A percentile compares a stretch with the other conserved stretches of the same genome.
phyloP scores from a whole-genome alignment of 148 eudicot species.

The Mesembryanthemum crystallinum region DNA sequence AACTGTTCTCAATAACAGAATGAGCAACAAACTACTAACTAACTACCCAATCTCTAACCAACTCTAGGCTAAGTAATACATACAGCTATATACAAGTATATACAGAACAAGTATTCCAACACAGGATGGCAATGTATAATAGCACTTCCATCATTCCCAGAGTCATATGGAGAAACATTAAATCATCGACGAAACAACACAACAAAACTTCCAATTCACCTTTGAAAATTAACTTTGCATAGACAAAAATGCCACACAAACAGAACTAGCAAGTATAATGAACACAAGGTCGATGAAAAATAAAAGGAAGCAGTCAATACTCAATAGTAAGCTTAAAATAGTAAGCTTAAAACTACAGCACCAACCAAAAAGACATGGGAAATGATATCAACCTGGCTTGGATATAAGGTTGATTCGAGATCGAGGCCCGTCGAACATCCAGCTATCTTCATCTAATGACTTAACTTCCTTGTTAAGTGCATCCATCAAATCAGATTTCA shows the following conservation, averaged over 20 bases:
- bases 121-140: neutral
- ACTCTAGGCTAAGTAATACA: too few relatives aligned
- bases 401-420: constrained; percentile 78
- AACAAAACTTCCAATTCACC: neutral
- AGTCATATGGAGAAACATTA: neutral
- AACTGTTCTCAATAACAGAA: too few relatives aligned
- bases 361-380: neutral
- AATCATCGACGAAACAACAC: neutral
- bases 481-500: constrained; percentile 76
- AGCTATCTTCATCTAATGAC: constrained; percentile 84
- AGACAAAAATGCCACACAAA: too few relatives aligned
- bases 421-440: constrained; percentile 98
- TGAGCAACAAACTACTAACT: too few relatives aligned
- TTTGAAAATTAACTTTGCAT: too few relatives aligned
- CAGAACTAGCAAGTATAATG: too few relatives aligned
- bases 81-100: too few relatives aligned
- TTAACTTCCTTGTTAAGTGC: constrained; percentile 78
- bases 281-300: neutral
- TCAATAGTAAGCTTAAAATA: neutral
- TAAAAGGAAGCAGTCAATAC: neutral
- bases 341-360: neutral
- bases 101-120: too few relatives aligned
- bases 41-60: too few relatives aligned
- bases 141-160: neutral
- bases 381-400: constrained; percentile 51